Base-by-base conservation (phyloP, 164 flowering plant genomes). In the Saururus chinensis region DNA sequence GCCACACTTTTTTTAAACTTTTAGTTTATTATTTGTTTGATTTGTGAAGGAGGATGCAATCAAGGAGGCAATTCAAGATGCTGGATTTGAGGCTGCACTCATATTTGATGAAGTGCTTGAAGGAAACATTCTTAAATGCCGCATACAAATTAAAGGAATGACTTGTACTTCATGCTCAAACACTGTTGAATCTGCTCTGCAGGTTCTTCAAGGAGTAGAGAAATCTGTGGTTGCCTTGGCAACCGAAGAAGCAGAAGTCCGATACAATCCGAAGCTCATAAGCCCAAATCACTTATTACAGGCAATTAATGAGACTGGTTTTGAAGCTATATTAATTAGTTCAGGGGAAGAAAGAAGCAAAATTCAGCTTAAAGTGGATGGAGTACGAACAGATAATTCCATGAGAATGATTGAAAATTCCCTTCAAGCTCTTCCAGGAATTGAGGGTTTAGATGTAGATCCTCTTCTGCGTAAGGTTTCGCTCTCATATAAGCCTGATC, bases 151-250 rank as follows among this genome's bases (percentile, higher is more conserved):
- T 40, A 82, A 75, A 62, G 92, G 96, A 59, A 87, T 92, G 95
- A 85, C 89, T 20, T 89, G 98, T 73, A 83, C 96, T 48, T 74
- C 92, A 37, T 92, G 98, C 73, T 79, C 89, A 51, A 72, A 74
- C 11, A 74, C 92, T 1, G 70, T 87, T 59, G 95, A 89, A 70
- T 71, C 81, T 56, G 78, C 71, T 62, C 60, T 92, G 26, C 81
- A 65, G 64, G 72, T 56, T 21, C 49, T 82, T 61, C 75, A 45
- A 24, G 96, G 98, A 35, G 95, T 92, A 7, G 73, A 65, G 16
- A 82, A 69, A 59, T 87, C 93, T 7, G 82, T 62, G 64, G 95
- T 92, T 37, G 95, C 93, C 26, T 65, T 86, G 56, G 92, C 96
- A 16, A 87, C 91, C 9, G 92, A 85, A 73, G 90, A 77, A 70